A percentile compares a stretch with the other conserved stretches of the same genome.
phyloP scores from a whole-genome alignment of 2,329 filamentous ascomycete species.

The Cercospora citrullina region DNA sequence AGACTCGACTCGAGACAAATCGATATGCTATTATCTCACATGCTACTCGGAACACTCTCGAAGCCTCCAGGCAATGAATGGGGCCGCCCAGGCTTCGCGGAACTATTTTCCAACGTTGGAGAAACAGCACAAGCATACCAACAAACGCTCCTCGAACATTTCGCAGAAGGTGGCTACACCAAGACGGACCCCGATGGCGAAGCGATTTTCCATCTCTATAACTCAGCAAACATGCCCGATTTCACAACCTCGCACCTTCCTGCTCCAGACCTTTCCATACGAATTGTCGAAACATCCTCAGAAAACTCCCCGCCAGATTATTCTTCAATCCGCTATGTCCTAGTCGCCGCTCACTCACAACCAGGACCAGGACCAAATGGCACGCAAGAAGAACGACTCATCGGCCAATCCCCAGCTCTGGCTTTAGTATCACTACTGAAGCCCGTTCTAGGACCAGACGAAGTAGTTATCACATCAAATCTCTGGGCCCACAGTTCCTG shows the following conservation, averaged over 20 bases:
- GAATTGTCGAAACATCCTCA: constrained; percentile 6
- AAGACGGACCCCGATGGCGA: not conserved
- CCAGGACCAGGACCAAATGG: constrained; percentile 19
- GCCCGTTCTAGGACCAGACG: constrained; percentile 8
- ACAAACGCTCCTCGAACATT: constrained; percentile 15
- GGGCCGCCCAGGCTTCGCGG: constrained; percentile 16
- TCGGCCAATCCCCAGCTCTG: constrained; percentile 20
- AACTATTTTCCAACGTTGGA: constrained; percentile 3
- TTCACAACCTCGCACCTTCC: not conserved
- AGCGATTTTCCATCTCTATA: not conserved
- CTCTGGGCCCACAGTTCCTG: constrained; percentile 16
- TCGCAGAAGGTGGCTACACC: constrained; percentile 14
- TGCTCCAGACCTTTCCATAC: not conserved
- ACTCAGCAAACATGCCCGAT: not conserved
- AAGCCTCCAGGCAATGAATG: constrained; percentile 14
- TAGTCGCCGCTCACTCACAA: constrained; percentile 18
- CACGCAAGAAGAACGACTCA: constrained; percentile 21
- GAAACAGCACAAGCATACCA: constrained; percentile 14
- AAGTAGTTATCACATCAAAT: constrained; percentile 15
- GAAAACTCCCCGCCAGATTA: constrained; percentile 1
- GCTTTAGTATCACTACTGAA: constrained; percentile 11
- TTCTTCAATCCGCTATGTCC: not conserved
- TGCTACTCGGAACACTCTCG: constrained; percentile 20
- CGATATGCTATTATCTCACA: constrained; percentile 9
- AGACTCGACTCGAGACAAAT: not conserved